Conservation (phyloP, 768 basidiomycete species). For the Boletales sp. region DNA sequence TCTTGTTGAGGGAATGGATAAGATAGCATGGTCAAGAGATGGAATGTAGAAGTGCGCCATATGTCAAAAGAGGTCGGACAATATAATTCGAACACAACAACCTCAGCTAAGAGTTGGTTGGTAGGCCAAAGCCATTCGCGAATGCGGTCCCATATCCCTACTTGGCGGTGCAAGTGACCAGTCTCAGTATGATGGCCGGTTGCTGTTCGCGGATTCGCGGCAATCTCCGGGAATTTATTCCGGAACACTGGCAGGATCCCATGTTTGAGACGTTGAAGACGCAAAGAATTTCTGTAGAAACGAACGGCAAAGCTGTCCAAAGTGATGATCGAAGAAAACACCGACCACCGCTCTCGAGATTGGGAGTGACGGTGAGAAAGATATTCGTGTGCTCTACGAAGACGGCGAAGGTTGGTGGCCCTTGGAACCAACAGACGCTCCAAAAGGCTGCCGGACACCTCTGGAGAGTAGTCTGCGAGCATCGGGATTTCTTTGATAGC, state of each 20-base stretch:
- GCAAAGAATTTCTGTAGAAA: constrained; percentile 24
- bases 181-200: constrained; percentile 9
- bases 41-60: constrained; percentile 31
- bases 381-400: constrained; percentile 28
- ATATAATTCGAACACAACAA: constrained; percentile 40
- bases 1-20: background rate
- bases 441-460: constrained; percentile 37
- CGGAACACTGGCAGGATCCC: constrained; percentile 29
- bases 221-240: constrained; percentile 14
- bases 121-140: constrained; percentile 47
- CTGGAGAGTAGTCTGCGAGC: constrained; percentile 43
- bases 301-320: constrained; percentile 30
- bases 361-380: constrained; percentile 26
- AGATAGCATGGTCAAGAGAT: constrained; percentile 35
- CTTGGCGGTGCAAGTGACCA: constrained; percentile 5
- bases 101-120: constrained; percentile 13
- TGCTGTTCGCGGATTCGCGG: constrained; percentile 21
- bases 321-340: constrained; percentile 29
- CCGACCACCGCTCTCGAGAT: constrained; percentile 20
- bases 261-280: constrained; percentile 19
- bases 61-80: constrained; percentile 35
- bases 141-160: constrained; percentile 21
- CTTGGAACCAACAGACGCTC: constrained; percentile 40
- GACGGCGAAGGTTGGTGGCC: constrained; percentile 25
- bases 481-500: constrained; percentile 34